phyloP scores from a whole-genome alignment of 495 filamentous ascomycete genomes.

The Bacidia rubella region DNA sequence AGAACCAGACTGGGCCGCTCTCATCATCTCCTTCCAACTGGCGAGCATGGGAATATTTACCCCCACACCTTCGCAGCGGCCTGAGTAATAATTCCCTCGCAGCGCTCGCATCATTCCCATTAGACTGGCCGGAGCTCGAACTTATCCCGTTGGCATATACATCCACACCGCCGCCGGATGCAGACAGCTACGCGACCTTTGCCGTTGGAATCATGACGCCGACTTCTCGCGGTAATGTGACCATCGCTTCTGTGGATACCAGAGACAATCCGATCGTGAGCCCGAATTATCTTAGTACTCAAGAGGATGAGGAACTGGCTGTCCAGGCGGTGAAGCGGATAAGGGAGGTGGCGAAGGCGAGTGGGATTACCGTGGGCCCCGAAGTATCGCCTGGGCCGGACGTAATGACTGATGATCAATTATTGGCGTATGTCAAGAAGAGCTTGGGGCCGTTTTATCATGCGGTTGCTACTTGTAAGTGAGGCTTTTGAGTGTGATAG shows the following conservation, averaged over 20 bases:
- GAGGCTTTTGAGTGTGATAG: too few species aligned
- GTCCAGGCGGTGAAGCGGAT: slow-evolving; percentile 41
- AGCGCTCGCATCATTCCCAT: slow-evolving; percentile 16
- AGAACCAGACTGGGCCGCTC: neutral
- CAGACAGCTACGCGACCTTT: neutral
- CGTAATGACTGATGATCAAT: slow-evolving; percentile 37
- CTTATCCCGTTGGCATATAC: neutral
- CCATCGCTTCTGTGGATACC: slow-evolving; percentile 10
- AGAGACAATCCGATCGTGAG: neutral
- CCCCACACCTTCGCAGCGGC: neutral
- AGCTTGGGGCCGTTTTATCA: slow-evolving; percentile 36
- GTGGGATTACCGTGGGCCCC: slow-evolving; percentile 28
- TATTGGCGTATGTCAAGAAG: slow-evolving; percentile 32
- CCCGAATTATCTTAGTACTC: slow-evolving; percentile 35
- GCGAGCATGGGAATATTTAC: neutral
- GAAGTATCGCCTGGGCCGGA: slow-evolving; percentile 35
- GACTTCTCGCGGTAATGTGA: neutral
- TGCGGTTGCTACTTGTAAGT: slow-evolving; percentile 30
- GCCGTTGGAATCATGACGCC: neutral
- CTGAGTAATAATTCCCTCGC: neutral
- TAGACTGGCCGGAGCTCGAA: neutral
- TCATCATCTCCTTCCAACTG: neutral
- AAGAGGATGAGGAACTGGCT: slow-evolving; percentile 27
- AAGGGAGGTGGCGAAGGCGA: slow-evolving; percentile 30
- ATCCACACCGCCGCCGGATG: neutral